Evolutionary conservation across 768 basidiomycete species (phyloP), one percentile per base, ranked within the genome.

Genomic region (Amanita thiersii): DNA sequence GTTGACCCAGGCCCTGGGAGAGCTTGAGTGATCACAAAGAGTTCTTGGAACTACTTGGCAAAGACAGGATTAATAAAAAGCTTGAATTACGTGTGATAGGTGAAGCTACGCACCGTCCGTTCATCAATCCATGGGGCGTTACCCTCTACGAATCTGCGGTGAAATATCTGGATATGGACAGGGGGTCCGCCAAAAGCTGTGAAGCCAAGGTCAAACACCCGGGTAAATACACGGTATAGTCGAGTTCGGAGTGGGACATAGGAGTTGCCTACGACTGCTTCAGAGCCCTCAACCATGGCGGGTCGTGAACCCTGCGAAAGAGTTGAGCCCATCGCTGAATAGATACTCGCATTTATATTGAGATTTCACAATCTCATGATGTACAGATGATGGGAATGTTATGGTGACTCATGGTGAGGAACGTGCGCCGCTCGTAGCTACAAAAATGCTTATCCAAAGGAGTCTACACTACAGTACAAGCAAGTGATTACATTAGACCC

Each of bases 171-270:
- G 47, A 74, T 68, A 49, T 75, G 69, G 3, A 69, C 69, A 1
- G 63, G 62, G 3, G 72, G 71, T 1, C 72, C 73, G 10, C 73
- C 73, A 50, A 74, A 77, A 1, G 65, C 57, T 1, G 61, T 68
- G 44, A 70, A 63, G 0, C 70, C 71, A 1, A 71, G 54, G 47
- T 66, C 59, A 38, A 52, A 65, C 25, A 62, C 61, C 18, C 64
- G 54, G 5, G 25, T 17, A 8, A 43, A 21, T 11, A 43, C 34
- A 43, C 30, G 25, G 28, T 21, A 19, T 9, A 36, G 34, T 25
- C 34, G 42, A 6, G 23, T 15, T 34, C 18, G 20, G 24, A 43
- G 25, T 18, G 26, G 24, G 10, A 11, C 3, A 14, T 42, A 21
- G 5, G 40, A 10, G 23, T 18, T 25, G 11, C 7, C n/a, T n/a